Evolutionary conservation across 331 rosid genomes (phyloP).

Genomic region (Cucumis variabilis): DNA sequence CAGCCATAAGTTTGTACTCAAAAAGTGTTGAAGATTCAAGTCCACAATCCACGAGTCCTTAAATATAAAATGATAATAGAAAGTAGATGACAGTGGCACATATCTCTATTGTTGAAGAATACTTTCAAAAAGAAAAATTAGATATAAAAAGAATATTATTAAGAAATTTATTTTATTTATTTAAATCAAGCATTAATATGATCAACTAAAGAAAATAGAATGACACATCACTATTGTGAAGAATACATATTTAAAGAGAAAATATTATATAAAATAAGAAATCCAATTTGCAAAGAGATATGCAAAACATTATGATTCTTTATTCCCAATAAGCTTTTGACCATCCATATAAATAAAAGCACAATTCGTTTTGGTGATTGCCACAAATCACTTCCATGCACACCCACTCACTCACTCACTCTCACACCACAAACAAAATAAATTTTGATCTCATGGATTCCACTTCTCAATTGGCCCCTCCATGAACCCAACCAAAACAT

Average conservation of each 20-base stretch:
- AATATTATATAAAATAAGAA: neutral
- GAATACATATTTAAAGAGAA: neutral
- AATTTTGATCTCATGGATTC: conserved; percentile 5
- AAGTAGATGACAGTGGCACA: too few species aligned
- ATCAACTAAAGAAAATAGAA: neutral
- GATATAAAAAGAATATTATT: too few species aligned
- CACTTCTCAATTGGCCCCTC: neutral
- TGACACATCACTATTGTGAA: neutral
- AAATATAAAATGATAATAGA: too few species aligned
- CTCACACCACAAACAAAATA: neutral
- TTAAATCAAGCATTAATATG: neutral
- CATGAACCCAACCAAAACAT: neutral
- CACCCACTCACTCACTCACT: neutral
- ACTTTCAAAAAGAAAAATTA: too few species aligned
- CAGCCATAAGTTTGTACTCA: too few species aligned
- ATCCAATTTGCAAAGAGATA: neutral
- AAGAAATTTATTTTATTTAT: too few species aligned
- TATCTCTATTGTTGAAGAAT: too few species aligned
- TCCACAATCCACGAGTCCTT: too few species aligned
- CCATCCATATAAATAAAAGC: conserved; percentile 6
- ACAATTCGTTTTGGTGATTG: conserved; percentile 2
- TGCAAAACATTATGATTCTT: neutral
- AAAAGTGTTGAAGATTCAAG: too few species aligned
- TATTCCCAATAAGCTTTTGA: conserved; percentile 14
- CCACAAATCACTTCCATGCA: conserved; percentile 27